Percentiles rank a stretch among this genome's conserved stretches.
phyloP scores from a whole-genome alignment of 768 basidiomycete species.

The Rhodotorula toruloides region DNA sequence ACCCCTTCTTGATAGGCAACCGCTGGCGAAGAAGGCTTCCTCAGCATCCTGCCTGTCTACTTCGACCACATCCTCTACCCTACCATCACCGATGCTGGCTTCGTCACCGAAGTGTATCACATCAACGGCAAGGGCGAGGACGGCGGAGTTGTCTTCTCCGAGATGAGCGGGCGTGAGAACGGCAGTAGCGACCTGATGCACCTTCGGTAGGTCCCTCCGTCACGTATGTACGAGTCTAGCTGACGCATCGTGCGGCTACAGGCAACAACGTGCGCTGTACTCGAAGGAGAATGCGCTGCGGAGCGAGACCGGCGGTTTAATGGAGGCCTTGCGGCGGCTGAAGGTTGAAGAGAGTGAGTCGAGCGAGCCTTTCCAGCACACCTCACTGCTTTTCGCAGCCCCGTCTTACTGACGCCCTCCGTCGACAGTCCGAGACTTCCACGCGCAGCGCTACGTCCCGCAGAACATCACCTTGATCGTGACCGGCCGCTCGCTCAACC shows the following conservation, averaged over 20 bases:
- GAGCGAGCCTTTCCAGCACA: slow-evolving; percentile 3
- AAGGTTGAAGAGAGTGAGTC: slow-evolving; percentile 76
- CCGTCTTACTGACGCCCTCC: neutral
- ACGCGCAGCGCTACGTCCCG: slow-evolving; percentile 81
- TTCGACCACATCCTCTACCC: slow-evolving; percentile 96
- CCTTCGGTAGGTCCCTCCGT: slow-evolving; percentile 57
- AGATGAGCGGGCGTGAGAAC: slow-evolving; percentile 93
- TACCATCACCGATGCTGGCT: slow-evolving; percentile 77
- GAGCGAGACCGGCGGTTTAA: slow-evolving; percentile 93
- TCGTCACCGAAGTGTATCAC: slow-evolving; percentile 65
- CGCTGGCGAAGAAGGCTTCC: slow-evolving; percentile 79
- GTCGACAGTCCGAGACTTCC: slow-evolving; percentile 74
- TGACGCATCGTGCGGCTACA: slow-evolving; percentile 45
- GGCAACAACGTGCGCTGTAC: slow-evolving; percentile 73
- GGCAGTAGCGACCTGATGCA: slow-evolving; percentile 86
- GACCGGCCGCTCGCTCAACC: slow-evolving; percentile 71
- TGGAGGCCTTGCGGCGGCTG: slow-evolving; percentile 80
- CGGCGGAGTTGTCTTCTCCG: slow-evolving; percentile 77
- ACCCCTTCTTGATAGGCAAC: slow-evolving; percentile 53
- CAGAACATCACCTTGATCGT: slow-evolving; percentile 88
- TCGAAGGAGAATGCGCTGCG: slow-evolving; percentile 79
- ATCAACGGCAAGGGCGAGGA: slow-evolving; percentile 84
- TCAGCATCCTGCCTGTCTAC: slow-evolving; percentile 62
- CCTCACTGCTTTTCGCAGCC: slow-evolving; percentile 6
- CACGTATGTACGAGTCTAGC: too few relatives aligned